Evolutionary conservation across 202 grass and related monocot genomes (phyloP), one percentile per base, ranked within the genome.

Genomic region (Panicum hallii): DNA sequence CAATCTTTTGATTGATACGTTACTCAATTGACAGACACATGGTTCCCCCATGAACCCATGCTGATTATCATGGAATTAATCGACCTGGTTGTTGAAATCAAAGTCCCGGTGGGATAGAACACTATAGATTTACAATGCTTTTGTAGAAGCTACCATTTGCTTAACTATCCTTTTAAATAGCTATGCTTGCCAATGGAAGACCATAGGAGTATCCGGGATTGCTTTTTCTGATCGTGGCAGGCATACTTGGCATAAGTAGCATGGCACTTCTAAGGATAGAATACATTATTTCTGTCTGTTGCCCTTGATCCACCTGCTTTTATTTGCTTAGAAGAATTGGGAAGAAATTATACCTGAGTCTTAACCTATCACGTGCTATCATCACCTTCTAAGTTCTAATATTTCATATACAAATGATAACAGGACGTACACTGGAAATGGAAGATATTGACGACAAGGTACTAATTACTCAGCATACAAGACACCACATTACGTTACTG

Each of bases 381-480:
- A 62, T 44, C 74, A 77, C 40, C 38, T 45, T 60, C 20, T 17
- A 44, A 3, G 40, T 30, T 62, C 5, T 61, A 44, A 30, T 22
- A 45, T 60, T 82, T 34, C 5, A 30, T 3, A 60, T 3, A n/a
- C 16, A 82, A 36, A 61, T n/a, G 22, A 47, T 13, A 70, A 13
- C 5, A 11, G 57, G n/a, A 47, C 57, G 36, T 43, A 5, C 3
- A 9, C 23, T 5, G 58, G 0, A 46, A 30, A 7, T 3, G 41
- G 43, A 72, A 11, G 0, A 32, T 47, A 6, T 13, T 10, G 3
- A 20, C 10, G 13, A 46, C 11, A 47, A 63, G 30, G 72, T 11
- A 74, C 28, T 57, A 32, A 46, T 72, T 13, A 53, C 11, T n/a
- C 47, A 47, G 40, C 72, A 84, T 45, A 67, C 26, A 75, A 56